Base-by-base conservation (phyloP, 2,329 filamentous ascomycete genomes). In the Neonectria coccinea region DNA sequence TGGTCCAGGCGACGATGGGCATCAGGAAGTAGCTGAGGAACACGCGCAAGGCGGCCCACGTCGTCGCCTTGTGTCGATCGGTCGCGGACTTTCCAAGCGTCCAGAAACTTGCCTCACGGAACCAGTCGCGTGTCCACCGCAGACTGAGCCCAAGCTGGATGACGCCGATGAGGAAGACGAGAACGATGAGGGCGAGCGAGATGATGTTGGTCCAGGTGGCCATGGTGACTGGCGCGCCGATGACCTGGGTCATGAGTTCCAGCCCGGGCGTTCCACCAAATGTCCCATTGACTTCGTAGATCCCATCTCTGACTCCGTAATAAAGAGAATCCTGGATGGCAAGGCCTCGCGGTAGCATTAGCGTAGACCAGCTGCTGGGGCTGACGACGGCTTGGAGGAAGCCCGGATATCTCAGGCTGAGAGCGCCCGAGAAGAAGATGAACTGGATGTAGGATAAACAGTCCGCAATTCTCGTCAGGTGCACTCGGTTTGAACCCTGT, bases 381-480 rank as follows among this genome's bases (percentile, higher is more conserved):
- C 90, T 91, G 39, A 91, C 84, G 1, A 88, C 88, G 1, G 91
- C 91, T 68, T 92, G 90, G 66, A 89, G 91, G 73, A 89, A 94
- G 1, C 91, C 91, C 0, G 91, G 91, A 68, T 93, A 93, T 47
- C 87, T 85, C 56, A 94, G 78, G n/a, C 86, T 91, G 52, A 94
- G 80, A 14, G 88, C 87, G 4, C 90, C 91, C 0, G 90, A 88
- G 64, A 94, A 81, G 50, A 93, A 89, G 54, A 91, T 83, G 73
- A 92, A 93, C 72, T 94, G 91, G 12, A 94, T 86, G 74, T 93
- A 93, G 71, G 92, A 89, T 39, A 94, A 80, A 72, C 91, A 93
- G 73, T 93, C 70, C 12, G 72, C 74, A 3, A 77, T 72, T 27
- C 68, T 63, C 7, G 70, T 73, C 1, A 73, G 39, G 14, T 73